phyloP scores from a whole-genome alignment of 2,329 filamentous ascomycete genomes.

The Fusarium nygamai region DNA sequence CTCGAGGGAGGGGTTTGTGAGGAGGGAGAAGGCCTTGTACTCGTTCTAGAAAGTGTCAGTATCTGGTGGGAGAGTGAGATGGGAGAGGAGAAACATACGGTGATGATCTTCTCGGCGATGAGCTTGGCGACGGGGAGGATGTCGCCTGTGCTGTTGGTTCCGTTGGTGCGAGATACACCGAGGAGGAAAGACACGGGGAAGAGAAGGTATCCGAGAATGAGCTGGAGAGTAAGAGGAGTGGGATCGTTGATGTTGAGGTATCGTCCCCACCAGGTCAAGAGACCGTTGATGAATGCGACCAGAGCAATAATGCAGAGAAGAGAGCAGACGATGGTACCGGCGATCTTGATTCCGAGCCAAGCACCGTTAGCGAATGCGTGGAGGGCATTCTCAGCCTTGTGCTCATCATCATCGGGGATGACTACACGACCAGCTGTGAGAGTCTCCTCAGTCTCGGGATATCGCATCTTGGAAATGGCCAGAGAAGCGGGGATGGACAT shows the following conservation, averaged over 20 bases:
- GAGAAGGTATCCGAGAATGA: constrained; percentile 80
- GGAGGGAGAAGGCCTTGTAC: constrained; percentile 75
- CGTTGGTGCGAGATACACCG: constrained; percentile 69
- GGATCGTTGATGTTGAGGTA: constrained; percentile 79
- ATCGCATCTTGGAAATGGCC: constrained; percentile 88
- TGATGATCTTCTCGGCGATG: constrained; percentile 86
- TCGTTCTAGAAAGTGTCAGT: constrained; percentile 66
- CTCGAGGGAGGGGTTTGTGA: constrained; percentile 64
- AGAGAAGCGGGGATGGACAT: constrained; percentile 95
- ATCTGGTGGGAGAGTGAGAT: neutral
- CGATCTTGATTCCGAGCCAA: constrained; percentile 88
- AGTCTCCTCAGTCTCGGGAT: constrained; percentile 87
- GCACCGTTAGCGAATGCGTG: constrained; percentile 88
- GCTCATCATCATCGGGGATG: constrained; percentile 80
- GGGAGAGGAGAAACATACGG: constrained; percentile 54
- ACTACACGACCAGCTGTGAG: constrained; percentile 84
- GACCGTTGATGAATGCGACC: constrained; percentile 76
- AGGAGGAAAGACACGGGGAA: constrained; percentile 85
- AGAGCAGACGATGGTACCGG: constrained; percentile 81
- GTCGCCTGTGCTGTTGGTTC: constrained; percentile 52
- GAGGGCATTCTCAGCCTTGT: constrained; percentile 80
- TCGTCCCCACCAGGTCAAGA: constrained; percentile 84
- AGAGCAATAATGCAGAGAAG: constrained; percentile 87
- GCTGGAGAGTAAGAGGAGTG: constrained; percentile 71
- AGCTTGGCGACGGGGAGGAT: constrained; percentile 79